Conservation (phyloP, 1,284 basidiomycete genomes). For the Sporisorium scitamineum region DNA sequence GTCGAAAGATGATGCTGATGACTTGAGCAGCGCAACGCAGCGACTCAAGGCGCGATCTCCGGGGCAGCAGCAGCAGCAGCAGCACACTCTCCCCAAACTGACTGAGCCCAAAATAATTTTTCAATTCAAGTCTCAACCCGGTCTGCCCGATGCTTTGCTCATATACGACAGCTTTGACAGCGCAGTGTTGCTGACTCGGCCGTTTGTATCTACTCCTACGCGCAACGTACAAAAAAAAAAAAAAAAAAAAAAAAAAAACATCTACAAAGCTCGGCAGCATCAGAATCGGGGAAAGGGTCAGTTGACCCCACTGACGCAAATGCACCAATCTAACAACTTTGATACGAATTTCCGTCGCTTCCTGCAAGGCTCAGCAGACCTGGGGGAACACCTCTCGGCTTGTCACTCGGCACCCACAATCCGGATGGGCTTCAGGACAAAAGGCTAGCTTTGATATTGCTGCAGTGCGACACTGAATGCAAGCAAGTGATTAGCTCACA, state of each 20-base stretch:
- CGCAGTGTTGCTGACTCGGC: conserved; percentile 19
- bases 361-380: too few species aligned
- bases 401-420: too few species aligned
- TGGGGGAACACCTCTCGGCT: neutral
- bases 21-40: neutral
- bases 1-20: conserved; percentile 1
- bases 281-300: too few species aligned
- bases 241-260: conserved; percentile 2
- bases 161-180: neutral
- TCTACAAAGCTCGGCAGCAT: conserved; percentile 20
- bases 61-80: neutral
- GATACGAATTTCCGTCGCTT: too few species aligned
- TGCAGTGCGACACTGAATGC: too few species aligned
- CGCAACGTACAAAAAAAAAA: neutral
- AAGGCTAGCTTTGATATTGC: too few species aligned
- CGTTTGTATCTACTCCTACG: conserved; percentile 2
- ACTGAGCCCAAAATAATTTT: neutral
- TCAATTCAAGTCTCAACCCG: neutral
- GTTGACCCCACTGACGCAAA: conserved; percentile 3
- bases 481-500: neutral
- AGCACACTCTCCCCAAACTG: neutral
- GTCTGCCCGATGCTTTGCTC: neutral
- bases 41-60: neutral
- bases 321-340: too few species aligned
- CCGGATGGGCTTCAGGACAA: too few species aligned